These are phyloP conservation scores for Flagelloscypha sp. DNA, from an alignment of 768 basidiomycete genomes.

Conservation along the genomic window DNA sequence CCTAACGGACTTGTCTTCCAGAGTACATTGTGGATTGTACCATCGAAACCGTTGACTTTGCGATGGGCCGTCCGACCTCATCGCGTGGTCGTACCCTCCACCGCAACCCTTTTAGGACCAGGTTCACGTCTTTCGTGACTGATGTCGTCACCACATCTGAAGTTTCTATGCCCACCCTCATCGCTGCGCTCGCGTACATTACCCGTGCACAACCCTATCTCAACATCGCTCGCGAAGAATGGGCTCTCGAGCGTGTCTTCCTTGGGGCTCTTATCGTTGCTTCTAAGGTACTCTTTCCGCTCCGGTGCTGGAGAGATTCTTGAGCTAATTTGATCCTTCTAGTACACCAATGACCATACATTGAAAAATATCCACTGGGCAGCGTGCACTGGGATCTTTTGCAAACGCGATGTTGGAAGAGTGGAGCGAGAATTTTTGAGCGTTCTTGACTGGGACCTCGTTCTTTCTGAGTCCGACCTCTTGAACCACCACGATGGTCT, in stretches of 20 bases:
- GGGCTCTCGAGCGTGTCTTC: constrained; percentile 87
- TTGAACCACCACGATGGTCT: no score
- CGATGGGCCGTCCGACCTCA: constrained; percentile 55
- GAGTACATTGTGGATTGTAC: constrained; percentile 67
- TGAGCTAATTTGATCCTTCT: no score
- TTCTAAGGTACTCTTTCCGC: constrained; percentile 52
- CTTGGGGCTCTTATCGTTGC: constrained; percentile 84
- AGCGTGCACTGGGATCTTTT: constrained; percentile 39
- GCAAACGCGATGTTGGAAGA: constrained; percentile 40
- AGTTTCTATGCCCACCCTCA: constrained; percentile 58
- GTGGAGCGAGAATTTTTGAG: constrained; percentile 46
- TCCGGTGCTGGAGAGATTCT: no score
- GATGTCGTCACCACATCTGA: constrained; percentile 69
- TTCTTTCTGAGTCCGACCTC: constrained; percentile 35
- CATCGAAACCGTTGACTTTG: constrained; percentile 66
- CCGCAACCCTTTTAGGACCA: constrained; percentile 42
- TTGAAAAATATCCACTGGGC: constrained; percentile 61
- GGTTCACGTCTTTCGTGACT: constrained; percentile 58
- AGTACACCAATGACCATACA: no score
- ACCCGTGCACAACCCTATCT: constrained; percentile 70
- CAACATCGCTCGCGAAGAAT: constrained; percentile 73
- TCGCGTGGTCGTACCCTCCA: constrained; percentile 38
- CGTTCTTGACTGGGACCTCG: constrained; percentile 40
- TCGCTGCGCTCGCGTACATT: constrained; percentile 70
- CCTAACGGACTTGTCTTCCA: constrained; percentile 19